Evolutionary conservation across 306 rosid genomes (phyloP), one percentile per base, ranked within the genome.

Genomic region (Trichosanthes cucumerina): DNA sequence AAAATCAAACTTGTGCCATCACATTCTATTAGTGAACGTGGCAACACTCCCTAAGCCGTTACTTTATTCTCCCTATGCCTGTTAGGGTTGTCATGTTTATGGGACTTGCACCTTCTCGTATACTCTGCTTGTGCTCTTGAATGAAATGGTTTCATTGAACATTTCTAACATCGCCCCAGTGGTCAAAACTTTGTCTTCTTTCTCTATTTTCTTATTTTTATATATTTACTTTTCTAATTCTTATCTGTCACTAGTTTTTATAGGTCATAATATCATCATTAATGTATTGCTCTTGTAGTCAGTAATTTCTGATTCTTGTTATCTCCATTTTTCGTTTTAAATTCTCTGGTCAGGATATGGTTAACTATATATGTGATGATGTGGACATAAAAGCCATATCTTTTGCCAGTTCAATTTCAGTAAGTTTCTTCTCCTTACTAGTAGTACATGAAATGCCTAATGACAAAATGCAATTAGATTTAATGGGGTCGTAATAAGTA

Each of bases 361-460:
- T 87, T 59, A 80, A 89, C 76, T 82, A 83, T 79, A 82, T 91
- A 71, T 89, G 96, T 52, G 91, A 89, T 76, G 93, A 91, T 34
- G 91, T 84, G 43, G 92, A 91, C 71, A 87, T 91, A 75, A 88
- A 88, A 85, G 93, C 92, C 43, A 82, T 91, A 74, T 88, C 93
- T 7, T 85, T 89, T 26, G 68, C 81, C 62, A 88, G 92, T 81
- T 79, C 93, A 70, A 84, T 77, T 80, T 43, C 84, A 13, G 93
- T 89, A 91, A 91, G 96, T 83, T 76, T 31, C 46, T 70, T 50
- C 71, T 66, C 77, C 33, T 75, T 16, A 21, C 8, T 52, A 11
- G 33, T 18, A 75, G 28, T 14, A 41, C 53, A 70, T 41, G 54
- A 41, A 69, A 69, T 69, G 75, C 75, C 53, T 41, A 12, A 68